phyloP scores from a whole-genome alignment of 768 basidiomycete genomes.

The Rhodotorula paludigena region DNA sequence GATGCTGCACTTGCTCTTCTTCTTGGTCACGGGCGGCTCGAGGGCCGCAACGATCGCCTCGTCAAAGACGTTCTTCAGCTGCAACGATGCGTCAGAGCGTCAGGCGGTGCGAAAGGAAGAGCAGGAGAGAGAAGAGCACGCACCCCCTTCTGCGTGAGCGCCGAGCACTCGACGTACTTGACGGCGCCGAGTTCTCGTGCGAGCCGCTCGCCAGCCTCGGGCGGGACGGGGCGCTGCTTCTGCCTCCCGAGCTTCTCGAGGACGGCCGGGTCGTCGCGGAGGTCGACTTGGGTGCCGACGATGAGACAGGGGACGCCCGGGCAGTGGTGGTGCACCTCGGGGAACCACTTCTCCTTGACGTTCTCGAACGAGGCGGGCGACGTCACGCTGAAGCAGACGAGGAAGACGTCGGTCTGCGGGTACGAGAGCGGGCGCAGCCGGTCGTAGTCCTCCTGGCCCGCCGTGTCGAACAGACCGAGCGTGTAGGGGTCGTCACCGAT shows the following conservation, averaged over 20 bases:
- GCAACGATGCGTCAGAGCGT: neutral
- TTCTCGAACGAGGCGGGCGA: slow-evolving; percentile 98
- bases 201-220: slow-evolving; percentile 85
- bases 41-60: slow-evolving; percentile 99
- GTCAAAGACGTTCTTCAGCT: slow-evolving; percentile 97
- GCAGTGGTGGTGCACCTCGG: slow-evolving; percentile 93
- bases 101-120: neutral
- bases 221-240: slow-evolving; percentile 86
- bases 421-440: slow-evolving; percentile 97
- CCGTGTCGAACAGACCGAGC: slow-evolving; percentile 95
- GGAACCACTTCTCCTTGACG: slow-evolving; percentile 99
- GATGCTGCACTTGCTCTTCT: slow-evolving; percentile 74
- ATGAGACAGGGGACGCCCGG: slow-evolving; percentile 98
- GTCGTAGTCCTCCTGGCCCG: slow-evolving; percentile 99
- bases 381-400: slow-evolving; percentile 98
- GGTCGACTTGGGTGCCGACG: slow-evolving; percentile 95
- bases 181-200: slow-evolving; percentile 97
- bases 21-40: slow-evolving; percentile 89
- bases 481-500: slow-evolving; percentile 99
- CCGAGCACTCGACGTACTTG: slow-evolving; percentile 99
- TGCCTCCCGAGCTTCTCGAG: slow-evolving; percentile 92
- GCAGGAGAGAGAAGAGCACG: neutral
- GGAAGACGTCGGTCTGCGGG: slow-evolving; percentile 98
- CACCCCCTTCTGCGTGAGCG: slow-evolving; percentile 90
- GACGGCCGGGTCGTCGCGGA: slow-evolving; percentile 87